phyloP scores from a whole-genome alignment of 2,329 filamentous ascomycete species.

The Aspergillus carbonarius region DNA sequence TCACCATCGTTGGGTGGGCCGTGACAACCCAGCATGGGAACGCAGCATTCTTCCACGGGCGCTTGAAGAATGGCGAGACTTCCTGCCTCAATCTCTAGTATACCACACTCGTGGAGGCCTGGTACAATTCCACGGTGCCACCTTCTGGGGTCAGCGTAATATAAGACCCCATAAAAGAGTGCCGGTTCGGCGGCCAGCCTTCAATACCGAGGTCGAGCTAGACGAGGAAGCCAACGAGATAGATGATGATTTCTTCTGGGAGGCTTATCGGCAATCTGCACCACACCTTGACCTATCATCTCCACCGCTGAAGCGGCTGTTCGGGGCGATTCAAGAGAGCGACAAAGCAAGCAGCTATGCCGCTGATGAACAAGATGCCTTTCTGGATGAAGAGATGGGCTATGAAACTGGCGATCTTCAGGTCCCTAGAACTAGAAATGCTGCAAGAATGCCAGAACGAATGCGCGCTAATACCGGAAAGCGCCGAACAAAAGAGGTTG shows the following conservation, averaged over 20 bases:
- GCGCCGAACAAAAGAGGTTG: not conserved
- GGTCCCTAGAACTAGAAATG: not conserved
- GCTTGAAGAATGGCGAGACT: conserved; percentile 50
- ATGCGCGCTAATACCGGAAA: not conserved
- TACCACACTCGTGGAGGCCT: conserved; percentile 42
- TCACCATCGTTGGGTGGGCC: conserved; percentile 18
- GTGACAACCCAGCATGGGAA: conserved; percentile 30
- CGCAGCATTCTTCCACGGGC: conserved; percentile 42
- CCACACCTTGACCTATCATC: conserved; percentile 7
- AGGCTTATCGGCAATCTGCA: conserved; percentile 1
- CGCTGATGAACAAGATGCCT: not conserved
- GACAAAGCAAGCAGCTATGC: not conserved
- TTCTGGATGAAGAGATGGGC: not conserved
- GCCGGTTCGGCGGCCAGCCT: conserved; percentile 21
- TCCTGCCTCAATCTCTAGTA: conserved; percentile 41
- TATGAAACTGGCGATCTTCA: not conserved
- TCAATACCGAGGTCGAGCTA: conserved; percentile 11
- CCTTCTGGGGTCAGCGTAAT: conserved; percentile 17
- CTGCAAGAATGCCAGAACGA: not conserved
- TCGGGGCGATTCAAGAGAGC: conserved; percentile 6
- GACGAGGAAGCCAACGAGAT: conserved; percentile 21
- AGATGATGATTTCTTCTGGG: conserved; percentile 29
- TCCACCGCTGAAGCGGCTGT: conserved; percentile 20
- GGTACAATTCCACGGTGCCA: conserved; percentile 39
- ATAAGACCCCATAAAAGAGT: conserved; percentile 19